Evolutionary conservation across 2,329 filamentous ascomycete genomes (phyloP).

Genomic region (Colletotrichum sp.): DNA sequence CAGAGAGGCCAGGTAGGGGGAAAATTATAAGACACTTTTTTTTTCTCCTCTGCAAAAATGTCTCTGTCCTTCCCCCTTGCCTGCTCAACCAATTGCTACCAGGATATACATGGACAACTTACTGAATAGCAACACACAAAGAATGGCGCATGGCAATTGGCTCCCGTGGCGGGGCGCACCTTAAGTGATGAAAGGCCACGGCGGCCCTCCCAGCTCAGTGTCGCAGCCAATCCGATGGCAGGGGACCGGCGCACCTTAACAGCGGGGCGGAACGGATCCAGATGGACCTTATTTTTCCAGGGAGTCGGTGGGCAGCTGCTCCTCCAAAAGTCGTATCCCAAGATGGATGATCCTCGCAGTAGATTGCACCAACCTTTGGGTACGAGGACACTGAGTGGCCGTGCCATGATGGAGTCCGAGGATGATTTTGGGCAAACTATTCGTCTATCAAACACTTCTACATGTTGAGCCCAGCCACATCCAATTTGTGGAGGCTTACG

Average conservation of each 20-base stretch:
- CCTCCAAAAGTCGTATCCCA: background rate
- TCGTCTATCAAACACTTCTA: background rate
- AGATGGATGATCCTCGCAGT: background rate
- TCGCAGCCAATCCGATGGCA: background rate
- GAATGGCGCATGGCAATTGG: background rate
- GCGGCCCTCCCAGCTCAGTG: background rate
- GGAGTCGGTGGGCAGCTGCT: background rate
- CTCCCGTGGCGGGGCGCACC: background rate
- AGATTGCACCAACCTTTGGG: background rate
- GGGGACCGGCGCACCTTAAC: background rate
- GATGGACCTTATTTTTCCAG: conserved; percentile 8
- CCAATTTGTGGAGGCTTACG: too few relatives aligned
- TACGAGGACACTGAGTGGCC: background rate
- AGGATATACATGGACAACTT: background rate
- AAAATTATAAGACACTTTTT: background rate
- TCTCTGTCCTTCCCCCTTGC: background rate
- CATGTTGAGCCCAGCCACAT: too few relatives aligned
- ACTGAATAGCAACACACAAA: background rate
- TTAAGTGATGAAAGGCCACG: background rate
- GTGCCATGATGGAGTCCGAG: background rate
- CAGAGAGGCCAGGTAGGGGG: background rate
- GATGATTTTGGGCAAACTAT: background rate
- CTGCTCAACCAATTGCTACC: background rate
- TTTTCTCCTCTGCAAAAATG: background rate
- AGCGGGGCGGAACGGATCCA: conserved; percentile 1